Conservation (phyloP, 2,329 filamentous ascomycete genomes). For the Saccharata proteae region DNA sequence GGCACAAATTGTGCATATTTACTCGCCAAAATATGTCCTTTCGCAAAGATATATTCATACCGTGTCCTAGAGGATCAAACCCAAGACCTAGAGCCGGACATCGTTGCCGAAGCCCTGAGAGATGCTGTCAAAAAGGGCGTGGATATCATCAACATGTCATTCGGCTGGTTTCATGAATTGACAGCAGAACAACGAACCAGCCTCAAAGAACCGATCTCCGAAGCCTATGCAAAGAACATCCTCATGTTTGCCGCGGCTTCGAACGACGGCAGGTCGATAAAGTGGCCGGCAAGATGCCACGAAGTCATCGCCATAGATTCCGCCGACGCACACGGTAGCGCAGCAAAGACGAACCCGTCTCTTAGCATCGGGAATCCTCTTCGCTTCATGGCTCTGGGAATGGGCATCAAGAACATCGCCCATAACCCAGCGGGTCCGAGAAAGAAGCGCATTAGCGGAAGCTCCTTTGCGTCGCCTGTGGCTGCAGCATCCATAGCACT, state of each 20-base stretch:
- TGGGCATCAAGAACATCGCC: not conserved
- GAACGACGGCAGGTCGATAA: constrained; percentile 8
- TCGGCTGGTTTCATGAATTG: constrained; percentile 9
- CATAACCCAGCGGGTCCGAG: not conserved
- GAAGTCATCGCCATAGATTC: constrained; percentile 11
- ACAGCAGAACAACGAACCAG: not conserved
- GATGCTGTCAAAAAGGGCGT: constrained; percentile 10
- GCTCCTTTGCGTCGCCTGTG: constrained; percentile 10
- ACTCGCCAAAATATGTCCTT: constrained; percentile 10
- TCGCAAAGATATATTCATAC: constrained; percentile 10
- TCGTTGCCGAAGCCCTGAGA: constrained; percentile 8
- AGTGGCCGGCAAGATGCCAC: constrained; percentile 9
- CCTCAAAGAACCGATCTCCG: constrained; percentile 1
- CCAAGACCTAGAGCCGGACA: not conserved
- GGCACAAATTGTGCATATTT: constrained; percentile 11
- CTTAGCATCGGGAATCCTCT: not conserved
- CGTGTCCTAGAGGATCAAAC: constrained; percentile 2
- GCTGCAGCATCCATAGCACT: constrained; percentile 11
- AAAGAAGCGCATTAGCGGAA: constrained; percentile 7
- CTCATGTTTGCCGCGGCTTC: constrained; percentile 10
- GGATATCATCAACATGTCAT: constrained; percentile 11
- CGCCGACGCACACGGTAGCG: constrained; percentile 3
- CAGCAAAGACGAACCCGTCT: not conserved
- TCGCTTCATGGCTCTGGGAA: not conserved
- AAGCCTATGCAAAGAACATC: not conserved